Percentiles rank a stretch among this genome's conserved stretches.
Conservation (phyloP, 2,329 filamentous ascomycete species). For the Ophiostoma populinum region DNA sequence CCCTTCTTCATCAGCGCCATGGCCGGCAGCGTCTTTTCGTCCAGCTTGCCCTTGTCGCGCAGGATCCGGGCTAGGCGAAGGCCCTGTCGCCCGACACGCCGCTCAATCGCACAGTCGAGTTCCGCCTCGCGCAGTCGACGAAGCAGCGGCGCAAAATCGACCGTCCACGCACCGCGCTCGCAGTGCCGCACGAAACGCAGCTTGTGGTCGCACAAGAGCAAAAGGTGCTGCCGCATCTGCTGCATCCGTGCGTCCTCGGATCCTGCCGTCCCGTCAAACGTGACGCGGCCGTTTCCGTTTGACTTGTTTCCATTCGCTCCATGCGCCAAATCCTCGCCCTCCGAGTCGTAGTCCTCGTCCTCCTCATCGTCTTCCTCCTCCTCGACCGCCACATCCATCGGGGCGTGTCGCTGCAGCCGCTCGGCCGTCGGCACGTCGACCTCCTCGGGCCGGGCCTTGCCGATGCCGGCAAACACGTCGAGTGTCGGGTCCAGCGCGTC, state of each 20-base stretch:
- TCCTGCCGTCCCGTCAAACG: conserved; percentile 29
- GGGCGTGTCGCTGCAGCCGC: conserved; percentile 22
- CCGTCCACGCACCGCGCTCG: conserved; percentile 60
- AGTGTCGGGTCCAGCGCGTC: conserved; percentile 33
- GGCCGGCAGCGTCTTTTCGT: conserved; percentile 74
- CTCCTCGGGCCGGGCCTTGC: conserved; percentile 30
- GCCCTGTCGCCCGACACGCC: conserved; percentile 58
- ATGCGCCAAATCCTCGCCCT: conserved; percentile 10
- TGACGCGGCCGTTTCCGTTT: conserved; percentile 20
- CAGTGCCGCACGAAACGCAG: conserved; percentile 52
- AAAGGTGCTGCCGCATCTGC: conserved; percentile 55
- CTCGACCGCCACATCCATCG: conserved; percentile 14
- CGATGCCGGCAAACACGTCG: conserved; percentile 39
- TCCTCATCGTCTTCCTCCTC: conserved; percentile 20
- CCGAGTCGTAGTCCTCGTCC: conserved; percentile 14
- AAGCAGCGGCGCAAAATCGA: conserved; percentile 64
- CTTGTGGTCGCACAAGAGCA: conserved; percentile 52
- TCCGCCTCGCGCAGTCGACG: conserved; percentile 57
- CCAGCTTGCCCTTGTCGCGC: conserved; percentile 75
- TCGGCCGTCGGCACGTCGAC: conserved; percentile 30
- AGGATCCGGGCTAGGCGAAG: conserved; percentile 75
- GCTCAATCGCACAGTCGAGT: conserved; percentile 64
- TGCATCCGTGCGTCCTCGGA: conserved; percentile 29
- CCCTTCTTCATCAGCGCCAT: conserved; percentile 70
- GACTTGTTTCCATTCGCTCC: background rate